phyloP scores from a whole-genome alignment of 495 filamentous ascomycete genomes.

The Podospora pseudocomata region DNA sequence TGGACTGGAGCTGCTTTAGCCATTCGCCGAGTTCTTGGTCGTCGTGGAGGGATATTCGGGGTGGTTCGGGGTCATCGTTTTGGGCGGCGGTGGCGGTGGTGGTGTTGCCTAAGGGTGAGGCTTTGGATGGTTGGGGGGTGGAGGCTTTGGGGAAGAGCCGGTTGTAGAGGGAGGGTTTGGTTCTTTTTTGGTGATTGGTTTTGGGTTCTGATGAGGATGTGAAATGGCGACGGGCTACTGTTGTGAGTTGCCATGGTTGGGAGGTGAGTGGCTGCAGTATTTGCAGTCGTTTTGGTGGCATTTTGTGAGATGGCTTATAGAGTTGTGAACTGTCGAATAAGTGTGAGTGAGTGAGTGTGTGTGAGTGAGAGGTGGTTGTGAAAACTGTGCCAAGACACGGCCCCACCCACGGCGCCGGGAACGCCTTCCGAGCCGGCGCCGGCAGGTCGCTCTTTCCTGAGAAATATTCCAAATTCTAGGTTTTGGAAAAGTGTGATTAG shows the following conservation, averaged over 20 bases:
- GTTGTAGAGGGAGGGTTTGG: background rate
- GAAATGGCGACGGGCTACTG: background rate
- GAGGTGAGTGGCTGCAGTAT: background rate
- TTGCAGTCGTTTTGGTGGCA: background rate
- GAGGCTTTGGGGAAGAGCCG: background rate
- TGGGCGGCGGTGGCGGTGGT: background rate
- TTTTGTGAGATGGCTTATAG: background rate
- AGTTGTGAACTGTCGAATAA: background rate
- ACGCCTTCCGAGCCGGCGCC: background rate
- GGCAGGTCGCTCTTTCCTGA: background rate
- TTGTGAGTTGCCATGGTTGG: background rate
- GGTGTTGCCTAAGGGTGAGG: background rate
- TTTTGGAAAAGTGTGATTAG: background rate
- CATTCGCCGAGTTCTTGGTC: constrained; percentile 2
- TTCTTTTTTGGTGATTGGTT: background rate
- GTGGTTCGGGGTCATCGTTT: background rate
- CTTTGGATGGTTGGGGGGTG: background rate
- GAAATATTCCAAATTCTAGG: background rate
- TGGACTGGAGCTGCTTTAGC: background rate
- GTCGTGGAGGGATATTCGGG: background rate
- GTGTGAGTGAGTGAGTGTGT: background rate
- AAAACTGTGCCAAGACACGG: background rate
- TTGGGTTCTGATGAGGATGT: background rate
- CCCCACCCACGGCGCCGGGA: background rate
- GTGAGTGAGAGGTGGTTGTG: background rate